Conservation (phyloP, 2,329 filamentous ascomycete species). For the Blastomyces parvus region DNA sequence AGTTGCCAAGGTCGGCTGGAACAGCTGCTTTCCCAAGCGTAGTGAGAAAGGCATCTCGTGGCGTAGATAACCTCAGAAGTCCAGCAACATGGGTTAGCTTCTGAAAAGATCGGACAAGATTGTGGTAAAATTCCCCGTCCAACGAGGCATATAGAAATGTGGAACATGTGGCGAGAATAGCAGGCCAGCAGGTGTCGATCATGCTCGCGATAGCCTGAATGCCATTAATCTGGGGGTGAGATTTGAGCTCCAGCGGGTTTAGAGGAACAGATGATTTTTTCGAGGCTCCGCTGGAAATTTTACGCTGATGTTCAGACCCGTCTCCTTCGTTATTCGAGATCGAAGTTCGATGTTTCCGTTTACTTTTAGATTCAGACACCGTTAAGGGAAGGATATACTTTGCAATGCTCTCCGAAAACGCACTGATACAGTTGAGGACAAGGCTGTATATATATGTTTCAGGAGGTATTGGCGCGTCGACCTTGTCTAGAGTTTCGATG, state of each 20-base stretch:
- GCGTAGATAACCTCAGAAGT: slow-evolving; percentile 70
- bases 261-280: slow-evolving; percentile 45
- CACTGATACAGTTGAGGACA: slow-evolving; percentile 78
- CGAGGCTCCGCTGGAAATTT: slow-evolving; percentile 17
- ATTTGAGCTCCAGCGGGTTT: slow-evolving; percentile 69
- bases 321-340: slow-evolving; percentile 30
- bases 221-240: slow-evolving; percentile 60
- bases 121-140: slow-evolving; percentile 89
- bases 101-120: slow-evolving; percentile 83
- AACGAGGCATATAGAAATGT: slow-evolving; percentile 88
- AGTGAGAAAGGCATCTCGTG: slow-evolving; percentile 87
- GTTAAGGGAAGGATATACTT: slow-evolving; percentile 90
- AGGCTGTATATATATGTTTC: slow-evolving; percentile 92
- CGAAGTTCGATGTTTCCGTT: slow-evolving; percentile 34
- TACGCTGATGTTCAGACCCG: slow-evolving; percentile 21
- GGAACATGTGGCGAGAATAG: slow-evolving; percentile 85
- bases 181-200: slow-evolving; percentile 90
- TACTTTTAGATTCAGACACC: slow-evolving; percentile 59
- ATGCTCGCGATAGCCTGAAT: slow-evolving; percentile 71
- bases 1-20: slow-evolving; percentile 54
- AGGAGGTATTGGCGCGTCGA: slow-evolving; percentile 69
- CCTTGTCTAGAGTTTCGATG: slow-evolving; percentile 90
- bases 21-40: slow-evolving; percentile 89
- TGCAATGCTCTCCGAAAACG: slow-evolving; percentile 81
- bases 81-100: slow-evolving; percentile 93